These are phyloP conservation scores for Penicillium taxi DNA, from an alignment of 495 filamentous ascomycete genomes.

Conservation along the genomic window DNA sequence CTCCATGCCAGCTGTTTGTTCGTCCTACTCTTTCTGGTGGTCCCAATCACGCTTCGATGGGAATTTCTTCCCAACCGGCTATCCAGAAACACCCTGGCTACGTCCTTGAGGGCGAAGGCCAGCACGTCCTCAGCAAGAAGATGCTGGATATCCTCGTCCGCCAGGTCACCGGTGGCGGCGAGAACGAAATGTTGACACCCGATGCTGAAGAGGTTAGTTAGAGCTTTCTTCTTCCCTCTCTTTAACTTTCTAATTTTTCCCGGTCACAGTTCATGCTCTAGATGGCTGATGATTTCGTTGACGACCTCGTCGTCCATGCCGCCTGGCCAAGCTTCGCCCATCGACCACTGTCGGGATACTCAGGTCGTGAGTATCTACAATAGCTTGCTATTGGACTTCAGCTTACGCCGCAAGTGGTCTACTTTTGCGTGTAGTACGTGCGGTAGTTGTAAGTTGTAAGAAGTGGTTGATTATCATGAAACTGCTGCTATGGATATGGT, in stretches of 20 bases:
- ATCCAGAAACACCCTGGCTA: conserved; percentile 71
- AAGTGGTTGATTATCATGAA: no score
- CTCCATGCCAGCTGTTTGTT: conserved; percentile 52
- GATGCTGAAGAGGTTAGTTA: conserved; percentile 85
- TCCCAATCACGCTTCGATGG: conserved; percentile 59
- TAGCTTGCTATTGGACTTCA: no score
- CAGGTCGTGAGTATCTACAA: no score
- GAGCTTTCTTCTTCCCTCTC: not conserved
- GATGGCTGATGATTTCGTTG: conserved; percentile 90
- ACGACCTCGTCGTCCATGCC: conserved; percentile 82
- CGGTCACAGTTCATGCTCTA: conserved; percentile 66
- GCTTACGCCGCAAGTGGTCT: no score
- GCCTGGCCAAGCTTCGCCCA: conserved; percentile 84
- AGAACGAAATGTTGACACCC: conserved; percentile 65
- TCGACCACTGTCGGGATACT: conserved; percentile 83
- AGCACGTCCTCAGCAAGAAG: conserved; percentile 86
- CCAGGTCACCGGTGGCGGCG: conserved; percentile 77
- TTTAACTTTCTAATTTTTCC: not conserved
- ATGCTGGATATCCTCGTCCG: conserved; percentile 93
- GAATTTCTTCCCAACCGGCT: conserved; percentile 78
- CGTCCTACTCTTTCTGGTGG: conserved; percentile 76
- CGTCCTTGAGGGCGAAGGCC: conserved; percentile 80
- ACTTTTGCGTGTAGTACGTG: no score
- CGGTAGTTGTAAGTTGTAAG: no score
- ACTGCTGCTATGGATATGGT: no score